Conservation (phyloP, 2,329 filamentous ascomycete species). For the Curvularia sp. region DNA sequence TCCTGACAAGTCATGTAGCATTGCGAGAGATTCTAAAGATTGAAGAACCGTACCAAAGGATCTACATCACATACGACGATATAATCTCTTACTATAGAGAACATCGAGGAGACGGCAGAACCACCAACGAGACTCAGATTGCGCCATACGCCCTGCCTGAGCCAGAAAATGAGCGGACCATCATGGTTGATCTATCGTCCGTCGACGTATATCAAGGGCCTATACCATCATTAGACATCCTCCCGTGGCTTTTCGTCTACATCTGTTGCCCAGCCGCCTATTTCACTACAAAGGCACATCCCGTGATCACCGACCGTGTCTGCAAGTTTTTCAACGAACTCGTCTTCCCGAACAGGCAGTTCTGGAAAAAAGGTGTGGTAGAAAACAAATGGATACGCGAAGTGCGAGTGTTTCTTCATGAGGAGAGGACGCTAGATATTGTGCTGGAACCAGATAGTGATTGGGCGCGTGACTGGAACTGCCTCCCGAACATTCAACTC, state of each 20-base stretch:
- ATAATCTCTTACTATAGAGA: not conserved
- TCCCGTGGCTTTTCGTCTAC: not conserved
- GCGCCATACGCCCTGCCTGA: not conserved
- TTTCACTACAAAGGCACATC: not conserved
- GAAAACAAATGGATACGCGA: not conserved
- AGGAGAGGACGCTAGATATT: not conserved
- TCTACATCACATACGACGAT: not conserved
- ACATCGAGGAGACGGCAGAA: not conserved
- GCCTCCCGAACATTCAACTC: not conserved
- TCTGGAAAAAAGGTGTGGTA: not conserved
- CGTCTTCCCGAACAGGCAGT: not conserved
- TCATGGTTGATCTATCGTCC: not conserved
- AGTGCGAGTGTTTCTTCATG: not conserved
- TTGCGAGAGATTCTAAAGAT: not conserved
- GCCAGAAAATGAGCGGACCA: no score
- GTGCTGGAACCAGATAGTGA: not conserved
- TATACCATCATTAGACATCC: not conserved
- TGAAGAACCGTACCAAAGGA: not conserved
- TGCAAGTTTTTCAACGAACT: not conserved
- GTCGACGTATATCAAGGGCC: not conserved
- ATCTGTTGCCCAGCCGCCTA: not conserved
- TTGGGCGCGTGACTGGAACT: not conserved
- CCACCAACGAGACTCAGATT: not conserved
- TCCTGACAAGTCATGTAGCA: not conserved
- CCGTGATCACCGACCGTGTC: not conserved